A percentile compares a stretch with the other conserved stretches of the same genome.
Conservation (phyloP, 441 rosid species). For the Euphorbia corollata region DNA sequence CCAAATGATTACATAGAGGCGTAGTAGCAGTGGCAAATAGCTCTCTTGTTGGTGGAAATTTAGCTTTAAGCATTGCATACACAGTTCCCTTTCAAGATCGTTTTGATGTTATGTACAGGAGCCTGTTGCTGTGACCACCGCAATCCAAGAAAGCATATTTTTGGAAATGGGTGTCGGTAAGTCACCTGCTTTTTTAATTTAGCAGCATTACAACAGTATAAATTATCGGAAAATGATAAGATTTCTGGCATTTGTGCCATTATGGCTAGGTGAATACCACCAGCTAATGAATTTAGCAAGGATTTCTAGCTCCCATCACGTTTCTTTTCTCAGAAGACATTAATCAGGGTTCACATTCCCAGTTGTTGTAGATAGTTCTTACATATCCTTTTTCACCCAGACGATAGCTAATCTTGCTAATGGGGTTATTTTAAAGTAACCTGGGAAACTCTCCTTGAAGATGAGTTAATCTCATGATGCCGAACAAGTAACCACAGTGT, state of each 20-base stretch:
- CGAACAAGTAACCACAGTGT: too few relatives aligned
- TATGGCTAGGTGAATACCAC: background rate
- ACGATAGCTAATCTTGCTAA: background rate
- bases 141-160: conserved; percentile 68
- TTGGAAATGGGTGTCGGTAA: conserved; percentile 82
- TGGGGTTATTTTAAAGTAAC: background rate
- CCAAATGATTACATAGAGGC: background rate
- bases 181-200: conserved; percentile 6
- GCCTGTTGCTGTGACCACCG: conserved; percentile 76
- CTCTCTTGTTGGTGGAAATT: background rate
- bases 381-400: background rate
- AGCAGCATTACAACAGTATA: background rate
- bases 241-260: background rate
- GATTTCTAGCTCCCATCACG: background rate
- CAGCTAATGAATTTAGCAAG: background rate
- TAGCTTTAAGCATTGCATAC: background rate
- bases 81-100: background rate
- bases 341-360: background rate
- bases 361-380: background rate
- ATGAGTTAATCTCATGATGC: too few relatives aligned
- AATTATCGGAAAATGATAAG: background rate
- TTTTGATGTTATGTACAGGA: conserved; percentile 40
- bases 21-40: background rate
- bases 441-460: background rate
- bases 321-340: background rate